Evolutionary conservation across 306 rosid species (phyloP), one percentile per base, ranked within the genome.

Genomic region (Fragaria nilgerrensis): DNA sequence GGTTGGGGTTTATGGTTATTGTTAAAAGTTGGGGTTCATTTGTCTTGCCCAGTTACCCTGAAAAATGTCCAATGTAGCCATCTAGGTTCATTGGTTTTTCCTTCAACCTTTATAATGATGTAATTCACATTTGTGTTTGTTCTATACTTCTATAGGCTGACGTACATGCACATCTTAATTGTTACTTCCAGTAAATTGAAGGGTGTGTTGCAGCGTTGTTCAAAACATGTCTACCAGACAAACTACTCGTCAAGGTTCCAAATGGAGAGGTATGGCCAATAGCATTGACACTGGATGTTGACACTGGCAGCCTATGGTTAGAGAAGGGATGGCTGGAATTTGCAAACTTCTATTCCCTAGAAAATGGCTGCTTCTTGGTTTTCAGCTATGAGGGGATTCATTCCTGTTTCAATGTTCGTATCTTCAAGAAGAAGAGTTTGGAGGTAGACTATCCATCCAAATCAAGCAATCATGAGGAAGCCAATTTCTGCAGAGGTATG

Each of bases 371-470:
- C 47, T 65, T 79, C 1, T 22, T 79, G 20, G 2, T 9, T 14
- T 73, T 79, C n/a, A 73, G 41, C 68, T 73, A 65, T 9, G 75
- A 79, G 20, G 74, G 74, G 22, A 10, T 72, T 2, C 12, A 9
- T 64, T 16, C n/a, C 9, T 16, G 39, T 34, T 17, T 32, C 23
- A 34, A 56, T 8, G 29, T 56, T 56, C 63, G 15, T n/a, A 56
- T 56, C 32, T 56, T 56, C 9, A 56, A 56, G 23, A 56, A 56
- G 29, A 8, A 8, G 2, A 43, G 47, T 2, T 9, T 43, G 13
- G 13, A 43, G 58, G 22, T 76, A 25, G 74, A 77, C 15, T 80
- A 80, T 77, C 79, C 82, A n/a, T 56, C n/a, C 63, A 56, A 8
- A 20, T 56, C 63, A 56, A 9, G 14, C 27, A 29, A 8, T 56